Conservation (phyloP, 2,329 filamentous ascomycete species). For the Fusarium goolgardi region DNA sequence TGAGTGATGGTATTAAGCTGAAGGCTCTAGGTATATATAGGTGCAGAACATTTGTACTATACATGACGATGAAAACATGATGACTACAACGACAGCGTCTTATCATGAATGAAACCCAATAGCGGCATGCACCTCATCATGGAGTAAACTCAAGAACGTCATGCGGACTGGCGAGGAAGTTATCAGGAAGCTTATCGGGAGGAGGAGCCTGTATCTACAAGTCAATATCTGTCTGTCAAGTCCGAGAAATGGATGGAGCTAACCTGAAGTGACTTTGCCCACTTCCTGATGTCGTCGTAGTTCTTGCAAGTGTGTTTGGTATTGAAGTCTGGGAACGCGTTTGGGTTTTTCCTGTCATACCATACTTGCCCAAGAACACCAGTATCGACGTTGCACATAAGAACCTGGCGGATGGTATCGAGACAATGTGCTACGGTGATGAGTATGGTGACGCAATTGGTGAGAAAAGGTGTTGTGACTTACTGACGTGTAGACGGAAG, state of each 20-base stretch:
- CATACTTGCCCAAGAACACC: conserved; percentile 71
- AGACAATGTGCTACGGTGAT: conserved; percentile 61
- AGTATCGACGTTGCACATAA: conserved; percentile 72
- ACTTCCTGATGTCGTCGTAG: conserved; percentile 63
- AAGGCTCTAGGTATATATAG: background rate
- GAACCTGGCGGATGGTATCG: conserved; percentile 69
- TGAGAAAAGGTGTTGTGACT: conserved; percentile 35
- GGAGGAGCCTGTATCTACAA: conserved; percentile 34
- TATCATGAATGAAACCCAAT: background rate
- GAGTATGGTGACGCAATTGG: background rate
- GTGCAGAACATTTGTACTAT: background rate
- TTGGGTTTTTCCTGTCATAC: conserved; percentile 59
- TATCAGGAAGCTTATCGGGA: conserved; percentile 24
- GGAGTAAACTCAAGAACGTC: conserved; percentile 35
- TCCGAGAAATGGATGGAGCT: background rate
- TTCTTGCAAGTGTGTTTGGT: conserved; percentile 69
- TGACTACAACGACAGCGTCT: background rate
- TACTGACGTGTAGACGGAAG: conserved; percentile 67
- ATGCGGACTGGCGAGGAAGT: conserved; percentile 28
- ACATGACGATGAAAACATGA: background rate
- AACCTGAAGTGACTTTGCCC: conserved; percentile 66
- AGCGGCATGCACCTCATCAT: background rate
- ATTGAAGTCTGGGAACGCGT: conserved; percentile 71
- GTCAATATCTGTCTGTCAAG: background rate
- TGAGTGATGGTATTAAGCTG: background rate